Evolutionary conservation across 164 flowering plant species (phyloP).

Genomic region (Berberis vulgaris): DNA sequence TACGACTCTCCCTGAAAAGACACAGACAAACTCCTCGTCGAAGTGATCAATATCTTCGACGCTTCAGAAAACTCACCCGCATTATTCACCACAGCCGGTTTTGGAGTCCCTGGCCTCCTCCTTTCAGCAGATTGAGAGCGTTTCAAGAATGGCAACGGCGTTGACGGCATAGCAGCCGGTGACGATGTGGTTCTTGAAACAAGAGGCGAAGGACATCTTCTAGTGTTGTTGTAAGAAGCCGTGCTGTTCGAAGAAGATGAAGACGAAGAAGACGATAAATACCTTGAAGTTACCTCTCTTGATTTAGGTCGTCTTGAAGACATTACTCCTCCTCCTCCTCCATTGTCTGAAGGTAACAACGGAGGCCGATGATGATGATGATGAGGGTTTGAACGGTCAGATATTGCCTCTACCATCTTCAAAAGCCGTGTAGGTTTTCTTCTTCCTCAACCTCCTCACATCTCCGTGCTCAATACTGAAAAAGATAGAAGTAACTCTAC

Average conservation of each 20-base stretch:
- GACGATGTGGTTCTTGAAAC: constrained; percentile 14
- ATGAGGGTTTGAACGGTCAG: constrained; percentile 22
- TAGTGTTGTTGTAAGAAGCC: constrained; percentile 8
- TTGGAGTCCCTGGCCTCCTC: constrained; percentile 36
- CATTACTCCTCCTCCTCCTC: constrained; percentile 21
- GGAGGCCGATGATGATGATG: constrained; percentile 28
- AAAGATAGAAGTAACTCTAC: too few species aligned
- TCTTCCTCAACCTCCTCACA: too few species aligned
- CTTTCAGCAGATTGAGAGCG: constrained; percentile 77
- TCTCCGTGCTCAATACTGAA: too few species aligned
- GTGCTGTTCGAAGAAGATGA: too few species aligned
- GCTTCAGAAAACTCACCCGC: constrained; percentile 44
- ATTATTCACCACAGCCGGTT: constrained; percentile 22
- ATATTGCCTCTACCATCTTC: constrained; percentile 70
- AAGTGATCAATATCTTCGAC: constrained; percentile 53
- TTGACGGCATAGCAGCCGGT: constrained; percentile 12
- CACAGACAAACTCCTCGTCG: constrained; percentile 81
- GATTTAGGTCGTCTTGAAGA: constrained; percentile 42
- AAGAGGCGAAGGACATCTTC: constrained; percentile 61
- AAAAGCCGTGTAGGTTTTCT: neutral
- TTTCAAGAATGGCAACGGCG: constrained; percentile 9
- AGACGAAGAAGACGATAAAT: constrained; percentile 39
- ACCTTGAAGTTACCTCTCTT: constrained; percentile 61
- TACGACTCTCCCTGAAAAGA: constrained; percentile 95
- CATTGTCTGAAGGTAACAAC: constrained; percentile 45